Conservation (phyloP, 805 yeast species). For the Wickerhamomyces subpelliculosus region DNA sequence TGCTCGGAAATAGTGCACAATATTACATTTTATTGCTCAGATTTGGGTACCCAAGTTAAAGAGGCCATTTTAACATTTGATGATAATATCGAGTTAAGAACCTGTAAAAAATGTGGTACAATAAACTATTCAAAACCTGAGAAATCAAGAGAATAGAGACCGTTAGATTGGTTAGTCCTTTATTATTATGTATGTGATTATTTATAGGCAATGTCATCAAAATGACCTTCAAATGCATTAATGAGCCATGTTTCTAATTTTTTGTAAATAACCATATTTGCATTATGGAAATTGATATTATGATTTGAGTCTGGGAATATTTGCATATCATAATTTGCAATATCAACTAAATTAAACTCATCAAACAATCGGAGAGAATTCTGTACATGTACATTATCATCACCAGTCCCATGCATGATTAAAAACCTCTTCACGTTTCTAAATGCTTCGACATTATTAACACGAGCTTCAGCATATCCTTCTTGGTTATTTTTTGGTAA, state of each 20-base stretch:
- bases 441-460: constrained; percentile 37
- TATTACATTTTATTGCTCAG: constrained; percentile 63
- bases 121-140: constrained; percentile 62
- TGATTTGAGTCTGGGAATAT: constrained; percentile 94
- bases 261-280: constrained; percentile 64
- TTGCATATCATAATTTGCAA: constrained; percentile 80
- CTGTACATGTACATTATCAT: constrained; percentile 77
- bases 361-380: constrained; percentile 60
- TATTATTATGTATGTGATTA: not conserved
- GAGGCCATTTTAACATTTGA: constrained; percentile 72
- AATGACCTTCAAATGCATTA: constrained; percentile 44
- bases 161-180: not conserved
- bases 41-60: constrained; percentile 87
- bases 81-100: constrained; percentile 51
- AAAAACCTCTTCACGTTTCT: constrained; percentile 47
- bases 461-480: constrained; percentile 42
- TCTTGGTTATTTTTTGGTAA: constrained; percentile 40
- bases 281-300: constrained; percentile 72
- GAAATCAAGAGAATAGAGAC: not conserved
- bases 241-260: constrained; percentile 64
- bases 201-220: constrained; percentile 11
- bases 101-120: constrained; percentile 71
- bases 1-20: constrained; percentile 66
- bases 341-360: constrained; percentile 39
- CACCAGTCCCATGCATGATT: constrained; percentile 78